Evolutionary conservation across 176 grass and related monocot genomes (phyloP).

Genomic region (Aegilops tauschii): DNA sequence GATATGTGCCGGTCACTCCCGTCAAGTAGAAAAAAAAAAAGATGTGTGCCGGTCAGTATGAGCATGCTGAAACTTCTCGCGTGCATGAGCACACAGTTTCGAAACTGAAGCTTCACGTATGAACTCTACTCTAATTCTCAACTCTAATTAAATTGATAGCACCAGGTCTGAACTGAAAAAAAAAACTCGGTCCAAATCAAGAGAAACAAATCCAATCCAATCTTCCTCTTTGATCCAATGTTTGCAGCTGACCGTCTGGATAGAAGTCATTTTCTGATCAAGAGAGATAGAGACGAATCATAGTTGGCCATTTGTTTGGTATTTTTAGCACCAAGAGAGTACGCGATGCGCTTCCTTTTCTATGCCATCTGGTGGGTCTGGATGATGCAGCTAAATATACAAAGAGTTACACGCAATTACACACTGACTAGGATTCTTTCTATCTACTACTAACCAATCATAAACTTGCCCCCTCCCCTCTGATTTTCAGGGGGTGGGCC

Average conservation of each 20-base stretch:
- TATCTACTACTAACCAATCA: no score
- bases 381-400: not conserved
- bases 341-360: conserved; percentile 14
- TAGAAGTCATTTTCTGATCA: not conserved
- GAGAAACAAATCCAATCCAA: not conserved
- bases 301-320: conserved; percentile 7
- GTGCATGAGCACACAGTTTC: not conserved
- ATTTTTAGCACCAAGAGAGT: not conserved
- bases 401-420: no score
- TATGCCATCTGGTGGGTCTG: not conserved
- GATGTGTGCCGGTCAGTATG: not conserved
- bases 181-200: not conserved
- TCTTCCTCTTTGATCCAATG: not conserved
- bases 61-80: conserved; percentile 2
- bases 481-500: no score
- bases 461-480: no score
- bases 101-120: not conserved
- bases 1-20: not conserved
- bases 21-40: no score
- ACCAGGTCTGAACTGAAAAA: not conserved
- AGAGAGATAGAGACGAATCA: not conserved
- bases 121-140: not conserved
- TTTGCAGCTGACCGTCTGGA: not conserved
- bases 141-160: not conserved
- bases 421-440: no score